Evolutionary conservation across 257 asterid species (phyloP), one percentile per base, ranked within the genome.

Genomic region (Primulina tabacum): DNA sequence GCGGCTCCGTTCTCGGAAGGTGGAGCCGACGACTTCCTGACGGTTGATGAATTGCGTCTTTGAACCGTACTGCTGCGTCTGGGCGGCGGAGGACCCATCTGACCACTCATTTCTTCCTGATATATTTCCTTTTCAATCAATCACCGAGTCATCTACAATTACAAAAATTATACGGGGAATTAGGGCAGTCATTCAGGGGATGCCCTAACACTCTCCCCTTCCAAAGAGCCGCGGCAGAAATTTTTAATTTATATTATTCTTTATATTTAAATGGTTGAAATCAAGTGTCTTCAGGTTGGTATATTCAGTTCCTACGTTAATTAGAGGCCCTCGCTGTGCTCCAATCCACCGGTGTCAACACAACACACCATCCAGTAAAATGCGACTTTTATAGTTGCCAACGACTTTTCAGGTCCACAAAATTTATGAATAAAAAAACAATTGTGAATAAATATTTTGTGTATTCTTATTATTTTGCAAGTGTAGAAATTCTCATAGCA

Each of bases 51-150:
- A 68, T 62, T 74, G 68, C 91, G 89, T 76, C 71, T 82, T 38
- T 77, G 88, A 32, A 73, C 68, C 82, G n/a, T 58, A 64, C 83
- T 82, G 81, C 66, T 80, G 76, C 95, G 90, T 34, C 88, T 80
- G 60, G 82, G 86, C 50, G 77, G 69, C 69, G 81, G 78, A 14
- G 84, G 77, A 52, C 68, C 86, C 75, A 74, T 53, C 71, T 81
- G 82, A 66, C 79, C 78, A 57, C 85, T 83, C 89, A 84, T 80
- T 73, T 82, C 11, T 74, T 55, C 56, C 11, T 59, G 65, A 24
- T 59, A 10, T 17, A 6, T 74, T 56, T 43, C 62, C 34, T 64
- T 7, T 63, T 59, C 43, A 66, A 28, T 34, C 29, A 32, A 8
- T 28, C 60, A 59, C 59, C n/a, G 12, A 11, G 28, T 6, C 28